Conservation (phyloP, 495 filamentous ascomycete genomes). For the Barbatosphaeria neglecta region DNA sequence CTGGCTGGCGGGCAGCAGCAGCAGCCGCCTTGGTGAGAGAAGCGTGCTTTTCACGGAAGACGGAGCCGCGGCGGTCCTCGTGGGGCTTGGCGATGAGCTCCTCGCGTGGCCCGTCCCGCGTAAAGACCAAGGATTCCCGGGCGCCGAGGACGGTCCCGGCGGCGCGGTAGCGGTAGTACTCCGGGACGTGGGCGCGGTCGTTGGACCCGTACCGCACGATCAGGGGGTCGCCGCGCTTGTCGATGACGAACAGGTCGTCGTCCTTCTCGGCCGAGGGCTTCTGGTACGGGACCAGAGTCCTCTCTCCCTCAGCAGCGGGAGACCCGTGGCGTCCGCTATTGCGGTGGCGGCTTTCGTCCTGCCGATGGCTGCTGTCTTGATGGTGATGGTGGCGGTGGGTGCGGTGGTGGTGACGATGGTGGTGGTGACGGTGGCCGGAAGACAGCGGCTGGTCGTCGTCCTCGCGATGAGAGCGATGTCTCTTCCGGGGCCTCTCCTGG, state of each 20-base stretch:
- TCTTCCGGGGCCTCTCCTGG: no score
- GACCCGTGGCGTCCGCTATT: slow-evolving; percentile 10
- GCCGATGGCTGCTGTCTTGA: slow-evolving; percentile 2
- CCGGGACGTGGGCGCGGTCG: slow-evolving; percentile 26
- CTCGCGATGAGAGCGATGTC: background rate
- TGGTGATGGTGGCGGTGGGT: background rate
- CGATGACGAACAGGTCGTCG: slow-evolving; percentile 20
- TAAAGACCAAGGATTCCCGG: slow-evolving; percentile 21
- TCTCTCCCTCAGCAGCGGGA: slow-evolving; percentile 10
- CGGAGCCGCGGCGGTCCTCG: slow-evolving; percentile 17
- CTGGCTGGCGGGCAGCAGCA: no score
- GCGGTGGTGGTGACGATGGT: background rate
- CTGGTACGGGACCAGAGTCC: background rate
- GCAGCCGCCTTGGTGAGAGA: slow-evolving; percentile 12
- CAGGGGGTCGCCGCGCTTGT: slow-evolving; percentile 32
- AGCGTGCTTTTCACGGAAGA: slow-evolving; percentile 26
- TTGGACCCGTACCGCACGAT: slow-evolving; percentile 30
- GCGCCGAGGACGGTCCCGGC: slow-evolving; percentile 26
- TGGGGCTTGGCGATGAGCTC: slow-evolving; percentile 20
- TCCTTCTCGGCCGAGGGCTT: slow-evolving; percentile 1
- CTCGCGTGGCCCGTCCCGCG: slow-evolving; percentile 20
- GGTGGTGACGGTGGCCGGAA: background rate
- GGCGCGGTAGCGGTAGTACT: slow-evolving; percentile 26
- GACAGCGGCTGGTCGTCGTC: no score
- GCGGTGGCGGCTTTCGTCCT: slow-evolving; percentile 13